phyloP scores from a whole-genome alignment of 257 asterid genomes.

The Fraxinus cuspidata region DNA sequence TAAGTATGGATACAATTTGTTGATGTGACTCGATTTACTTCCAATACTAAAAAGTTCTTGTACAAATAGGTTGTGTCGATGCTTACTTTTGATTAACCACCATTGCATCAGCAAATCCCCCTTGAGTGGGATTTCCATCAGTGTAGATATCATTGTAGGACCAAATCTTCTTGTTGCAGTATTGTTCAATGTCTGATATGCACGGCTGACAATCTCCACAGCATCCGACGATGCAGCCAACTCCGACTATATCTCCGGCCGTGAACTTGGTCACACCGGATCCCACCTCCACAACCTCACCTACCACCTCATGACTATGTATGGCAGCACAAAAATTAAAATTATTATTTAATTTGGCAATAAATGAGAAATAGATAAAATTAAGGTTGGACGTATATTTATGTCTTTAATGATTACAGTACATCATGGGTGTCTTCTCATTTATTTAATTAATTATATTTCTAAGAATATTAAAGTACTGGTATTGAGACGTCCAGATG shows the following conservation, averaged over 20 bases:
- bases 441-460: background rate
- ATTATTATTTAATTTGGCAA: background rate
- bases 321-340: constrained; percentile 10
- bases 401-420: background rate
- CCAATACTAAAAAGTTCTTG: too few relatives aligned
- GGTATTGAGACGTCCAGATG: background rate
- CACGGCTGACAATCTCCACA: constrained; percentile 72
- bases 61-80: background rate
- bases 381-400: background rate
- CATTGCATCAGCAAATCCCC: constrained; percentile 82
- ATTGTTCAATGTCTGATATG: constrained; percentile 74
- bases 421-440: background rate
- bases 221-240: constrained; percentile 79
- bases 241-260: constrained; percentile 78
- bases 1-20: too few relatives aligned
- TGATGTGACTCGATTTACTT: too few relatives aligned
- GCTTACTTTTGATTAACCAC: constrained; percentile 85
- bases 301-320: constrained; percentile 88
- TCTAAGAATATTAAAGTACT: background rate
- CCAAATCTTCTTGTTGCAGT: constrained; percentile 95
- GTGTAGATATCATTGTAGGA: constrained; percentile 85
- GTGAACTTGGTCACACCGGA: constrained; percentile 65
- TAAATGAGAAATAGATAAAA: background rate
- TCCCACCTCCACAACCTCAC: constrained; percentile 90
- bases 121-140: constrained; percentile 88